Percentiles rank a stretch among this genome's conserved stretches.
phyloP scores from a whole-genome alignment of 805 yeast genomes.

The Kodamaea neixiangensis region DNA sequence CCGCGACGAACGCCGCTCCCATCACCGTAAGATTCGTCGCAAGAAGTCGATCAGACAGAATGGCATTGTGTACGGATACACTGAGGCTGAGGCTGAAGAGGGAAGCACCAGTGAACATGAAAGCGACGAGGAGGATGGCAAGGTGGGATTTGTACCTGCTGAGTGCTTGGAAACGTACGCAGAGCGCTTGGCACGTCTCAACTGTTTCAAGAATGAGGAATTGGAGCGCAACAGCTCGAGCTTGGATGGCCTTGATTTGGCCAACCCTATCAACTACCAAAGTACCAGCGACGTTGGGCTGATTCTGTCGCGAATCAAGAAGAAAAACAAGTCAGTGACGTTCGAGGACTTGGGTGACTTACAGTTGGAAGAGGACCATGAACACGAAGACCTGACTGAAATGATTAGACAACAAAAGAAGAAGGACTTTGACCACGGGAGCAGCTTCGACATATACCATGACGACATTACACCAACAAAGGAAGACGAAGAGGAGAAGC shows the following conservation, averaged over 20 bases:
- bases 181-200: conserved; percentile 87
- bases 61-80: conserved; percentile 11
- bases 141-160: conserved; percentile 95
- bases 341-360: conserved; percentile 38
- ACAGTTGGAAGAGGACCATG: conserved; percentile 21
- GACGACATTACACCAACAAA: conserved; percentile 19
- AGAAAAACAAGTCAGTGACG: conserved; percentile 36
- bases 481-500: conserved; percentile 31
- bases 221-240: conserved; percentile 33
- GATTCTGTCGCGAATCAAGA: conserved; percentile 2
- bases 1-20: conserved; percentile 34
- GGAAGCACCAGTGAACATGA: conserved; percentile 18
- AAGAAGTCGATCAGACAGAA: conserved; percentile 10
- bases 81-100: conserved; percentile 15
- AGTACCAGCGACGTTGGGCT: conserved; percentile 6
- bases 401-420: conserved; percentile 17
- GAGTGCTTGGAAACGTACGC: conserved; percentile 90
- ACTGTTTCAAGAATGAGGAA: conserved; percentile 90
- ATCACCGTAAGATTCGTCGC: conserved; percentile 22
- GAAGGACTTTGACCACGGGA: conserved; percentile 19
- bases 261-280: conserved; percentile 12
- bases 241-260: conserved; percentile 6
- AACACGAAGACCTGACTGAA: conserved; percentile 9
- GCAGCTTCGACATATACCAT: conserved; percentile 21
- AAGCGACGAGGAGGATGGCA: conserved; percentile 53